Evolutionary conservation across 768 basidiomycete genomes (phyloP), one percentile per base, ranked within the genome.

Genomic region (Tylopilus plumbeoviolaceoides): DNA sequence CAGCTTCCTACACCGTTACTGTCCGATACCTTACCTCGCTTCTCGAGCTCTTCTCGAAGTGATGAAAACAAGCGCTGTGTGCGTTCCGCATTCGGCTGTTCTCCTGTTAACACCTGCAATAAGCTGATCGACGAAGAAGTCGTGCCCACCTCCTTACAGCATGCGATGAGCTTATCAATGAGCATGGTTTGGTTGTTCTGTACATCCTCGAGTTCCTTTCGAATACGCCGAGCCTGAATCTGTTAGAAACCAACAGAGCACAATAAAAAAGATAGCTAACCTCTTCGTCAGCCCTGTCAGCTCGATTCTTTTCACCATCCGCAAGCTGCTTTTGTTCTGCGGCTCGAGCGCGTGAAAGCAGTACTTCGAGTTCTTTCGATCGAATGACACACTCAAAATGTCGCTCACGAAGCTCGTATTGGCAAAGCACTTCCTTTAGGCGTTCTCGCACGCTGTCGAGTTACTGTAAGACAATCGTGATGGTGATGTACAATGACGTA

Each of bases 361-460:
- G 72, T 15, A 94, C 88, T 65, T 94, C 91, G 21, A 94, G 79
- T 69, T 94, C 91, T 70, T 94, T 94, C 40, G 91, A 93, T 39
- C 91, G 87, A 51, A 94, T 85, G 27, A 94, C 87, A 58, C 89
- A 91, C 72, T 93, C 91, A 61, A 93, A 94, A 75, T 94, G 91
- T 65, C 84, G 85, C 73, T 94, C 91, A 54, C 91, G 86, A 51
- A 92, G 82, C 63, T 94, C 87, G 64, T 94, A 94, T 64, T 92
- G 91, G 23, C 84, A 82, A 41, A 94, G 80, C 33, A 94, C 81
- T 60, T 91, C 88, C 64, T 91, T 93, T 69, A 94, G 76, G 44
- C 91, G 84, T 70, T 90, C 89, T 31, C 89, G 87, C 40, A 90
- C 84, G 54, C 91, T 93, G 58, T 43, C 44, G 14, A 54, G 35